Percentiles rank a stretch among this genome's conserved stretches.
Evolutionary conservation across 345 rosid species (phyloP).

Genomic region (Euphorbia peplus): DNA sequence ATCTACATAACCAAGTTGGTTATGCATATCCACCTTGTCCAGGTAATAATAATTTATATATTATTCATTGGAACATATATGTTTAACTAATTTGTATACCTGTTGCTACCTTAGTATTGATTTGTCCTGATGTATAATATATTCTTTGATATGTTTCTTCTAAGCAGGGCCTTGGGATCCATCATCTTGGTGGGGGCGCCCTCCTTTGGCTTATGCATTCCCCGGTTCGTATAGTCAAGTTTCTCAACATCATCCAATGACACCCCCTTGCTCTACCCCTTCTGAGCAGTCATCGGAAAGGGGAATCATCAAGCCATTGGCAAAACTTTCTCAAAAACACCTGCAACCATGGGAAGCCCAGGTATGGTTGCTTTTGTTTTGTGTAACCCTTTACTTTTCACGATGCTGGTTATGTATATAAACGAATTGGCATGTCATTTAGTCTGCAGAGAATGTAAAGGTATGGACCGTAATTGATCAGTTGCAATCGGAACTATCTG

Average conservation of each 20-base stretch:
- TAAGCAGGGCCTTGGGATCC: conserved; percentile 37
- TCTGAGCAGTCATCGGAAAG: conserved; percentile 24
- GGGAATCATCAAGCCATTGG: conserved; percentile 29
- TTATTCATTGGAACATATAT: not conserved
- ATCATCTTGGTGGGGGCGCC: conserved; percentile 29
- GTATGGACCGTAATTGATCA: conserved; percentile 31
- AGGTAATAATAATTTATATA: conserved; percentile 32
- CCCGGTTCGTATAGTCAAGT: conserved; percentile 25
- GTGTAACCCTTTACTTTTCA: not conserved
- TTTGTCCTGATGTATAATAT: not conserved
- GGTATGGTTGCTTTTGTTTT: conserved; percentile 23
- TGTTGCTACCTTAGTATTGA: not conserved
- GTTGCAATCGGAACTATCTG: conserved; percentile 38
- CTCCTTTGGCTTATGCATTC: conserved; percentile 13
- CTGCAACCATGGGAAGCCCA: conserved; percentile 46
- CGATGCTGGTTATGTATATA: not conserved
- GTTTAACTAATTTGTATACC: not conserved
- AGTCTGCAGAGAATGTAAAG: conserved; percentile 39
- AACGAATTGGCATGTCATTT: conserved; percentile 5
- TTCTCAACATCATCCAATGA: conserved; percentile 12
- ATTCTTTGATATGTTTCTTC: conserved; percentile 11
- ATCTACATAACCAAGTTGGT: conserved; percentile 26
- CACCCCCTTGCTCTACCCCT: conserved; percentile 21
- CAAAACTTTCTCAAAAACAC: conserved; percentile 44
- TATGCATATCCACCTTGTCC: conserved; percentile 30